These are phyloP conservation scores for Phytophthora hibernalis DNA, from an alignment of 352 stramenopile genomes.

Conservation along the genomic window DNA sequence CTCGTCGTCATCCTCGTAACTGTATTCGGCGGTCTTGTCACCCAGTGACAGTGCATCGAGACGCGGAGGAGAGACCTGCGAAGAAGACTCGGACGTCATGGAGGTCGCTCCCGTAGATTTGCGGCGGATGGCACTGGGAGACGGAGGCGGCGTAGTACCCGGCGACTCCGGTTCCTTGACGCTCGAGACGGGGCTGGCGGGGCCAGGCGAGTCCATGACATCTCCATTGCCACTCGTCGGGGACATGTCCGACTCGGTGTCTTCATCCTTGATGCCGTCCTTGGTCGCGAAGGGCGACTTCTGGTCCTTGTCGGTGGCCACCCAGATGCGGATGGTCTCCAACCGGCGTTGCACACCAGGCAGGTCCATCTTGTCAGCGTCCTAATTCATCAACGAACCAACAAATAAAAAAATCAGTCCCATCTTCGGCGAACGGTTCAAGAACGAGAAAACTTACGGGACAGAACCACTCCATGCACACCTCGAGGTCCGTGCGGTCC, in stretches of 20 bases:
- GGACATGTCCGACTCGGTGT: slow-evolving; percentile 73
- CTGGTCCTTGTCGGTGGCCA: slow-evolving; percentile 86
- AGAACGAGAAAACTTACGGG: slow-evolving; percentile 50
- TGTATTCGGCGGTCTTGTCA: slow-evolving; percentile 47
- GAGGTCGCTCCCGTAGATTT: slow-evolving; percentile 51
- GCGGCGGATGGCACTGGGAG: slow-evolving; percentile 46
- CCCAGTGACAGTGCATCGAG: slow-evolving; percentile 54
- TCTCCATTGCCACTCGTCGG: slow-evolving; percentile 51
- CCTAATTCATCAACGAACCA: slow-evolving; percentile 35
- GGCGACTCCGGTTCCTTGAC: slow-evolving; percentile 31
- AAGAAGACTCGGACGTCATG: slow-evolving; percentile 54
- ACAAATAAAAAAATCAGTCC: slow-evolving; percentile 22
- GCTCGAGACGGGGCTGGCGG: slow-evolving; percentile 57
- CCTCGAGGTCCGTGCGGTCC: slow-evolving; percentile 83
- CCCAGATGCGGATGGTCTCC: slow-evolving; percentile 89
- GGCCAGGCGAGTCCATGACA: slow-evolving; percentile 58
- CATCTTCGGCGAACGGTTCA: slow-evolving; percentile 13
- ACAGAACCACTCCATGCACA: slow-evolving; percentile 91
- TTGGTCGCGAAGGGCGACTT: slow-evolving; percentile 77
- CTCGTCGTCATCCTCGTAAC: slow-evolving; percentile 60
- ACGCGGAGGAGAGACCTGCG: slow-evolving; percentile 45
- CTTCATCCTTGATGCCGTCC: slow-evolving; percentile 62
- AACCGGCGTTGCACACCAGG: slow-evolving; percentile 63
- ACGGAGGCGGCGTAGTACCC: slow-evolving; percentile 53
- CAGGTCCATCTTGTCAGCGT: slow-evolving; percentile 68